Conservation (phyloP, 2,329 filamentous ascomycete genomes). For the Diaporthe nobilis region DNA sequence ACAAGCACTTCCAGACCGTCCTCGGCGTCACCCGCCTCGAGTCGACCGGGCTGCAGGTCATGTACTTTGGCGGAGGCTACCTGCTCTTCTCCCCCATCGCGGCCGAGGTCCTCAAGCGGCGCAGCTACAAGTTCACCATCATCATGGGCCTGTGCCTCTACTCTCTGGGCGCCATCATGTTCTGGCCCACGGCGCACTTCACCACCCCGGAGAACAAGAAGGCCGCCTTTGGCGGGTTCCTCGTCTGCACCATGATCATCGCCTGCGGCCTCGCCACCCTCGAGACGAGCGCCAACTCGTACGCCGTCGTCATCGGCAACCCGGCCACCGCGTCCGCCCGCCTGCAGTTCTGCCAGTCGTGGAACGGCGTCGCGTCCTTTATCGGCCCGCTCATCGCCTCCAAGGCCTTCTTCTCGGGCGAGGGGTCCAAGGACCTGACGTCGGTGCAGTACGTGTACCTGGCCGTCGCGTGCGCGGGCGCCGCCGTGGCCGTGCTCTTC, state of each 20-base stretch:
- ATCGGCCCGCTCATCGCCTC: conserved; percentile 71
- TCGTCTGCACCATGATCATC: conserved; percentile 67
- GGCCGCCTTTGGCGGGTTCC: conserved; percentile 71
- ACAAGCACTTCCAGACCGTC: conserved; percentile 64
- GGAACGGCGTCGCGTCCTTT: conserved; percentile 71
- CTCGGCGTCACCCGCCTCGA: conserved; percentile 60
- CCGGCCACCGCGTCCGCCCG: conserved; percentile 48
- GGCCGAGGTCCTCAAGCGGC: conserved; percentile 71
- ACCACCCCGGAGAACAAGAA: conserved; percentile 57
- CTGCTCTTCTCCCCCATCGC: conserved; percentile 55
- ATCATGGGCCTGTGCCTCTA: conserved; percentile 72
- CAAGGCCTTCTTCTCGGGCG: conserved; percentile 73
- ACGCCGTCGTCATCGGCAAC: conserved; percentile 33
- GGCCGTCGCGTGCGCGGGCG: conserved; percentile 73
- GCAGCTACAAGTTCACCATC: conserved; percentile 77
- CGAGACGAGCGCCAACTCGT: conserved; percentile 71
- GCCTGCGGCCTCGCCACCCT: conserved; percentile 61
- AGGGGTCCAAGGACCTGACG: conserved; percentile 62
- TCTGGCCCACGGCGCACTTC: conserved; percentile 64
- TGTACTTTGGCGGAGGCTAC: conserved; percentile 65
- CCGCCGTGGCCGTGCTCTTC: conserved; percentile 69
- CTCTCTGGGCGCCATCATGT: conserved; percentile 69
- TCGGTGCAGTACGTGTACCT: conserved; percentile 77
- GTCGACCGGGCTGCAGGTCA: conserved; percentile 63
- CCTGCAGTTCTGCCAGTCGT: conserved; percentile 71